Evolutionary conservation across 1,284 basidiomycete species (phyloP).

Genomic region (Heliocybe sulcata): DNA sequence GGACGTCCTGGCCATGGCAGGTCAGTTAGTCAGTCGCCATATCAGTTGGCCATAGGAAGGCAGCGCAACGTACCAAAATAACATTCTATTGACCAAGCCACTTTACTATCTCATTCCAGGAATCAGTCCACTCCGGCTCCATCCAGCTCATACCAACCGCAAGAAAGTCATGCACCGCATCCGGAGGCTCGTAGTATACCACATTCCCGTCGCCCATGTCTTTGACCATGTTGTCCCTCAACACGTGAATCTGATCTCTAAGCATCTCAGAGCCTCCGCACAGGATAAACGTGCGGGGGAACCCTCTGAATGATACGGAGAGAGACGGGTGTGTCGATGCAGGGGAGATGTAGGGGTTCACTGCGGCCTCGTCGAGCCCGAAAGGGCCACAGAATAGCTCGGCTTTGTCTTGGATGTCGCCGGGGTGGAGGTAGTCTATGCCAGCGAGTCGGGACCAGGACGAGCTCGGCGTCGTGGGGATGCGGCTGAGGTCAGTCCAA

Average conservation of each 20-base stretch:
- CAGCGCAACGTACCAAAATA: background rate
- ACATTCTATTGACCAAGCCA: constrained; percentile 27
- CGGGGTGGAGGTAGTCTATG: constrained; percentile 32
- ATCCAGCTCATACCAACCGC: constrained; percentile 37
- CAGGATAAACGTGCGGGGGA: constrained; percentile 48
- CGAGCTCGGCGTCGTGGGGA: constrained; percentile 23
- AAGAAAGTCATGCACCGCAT: constrained; percentile 50
- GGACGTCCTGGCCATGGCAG: too few species aligned
- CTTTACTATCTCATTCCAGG: constrained; percentile 34
- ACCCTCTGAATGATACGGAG: constrained; percentile 35
- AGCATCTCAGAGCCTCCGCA: constrained; percentile 46
- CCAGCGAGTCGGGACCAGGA: constrained; percentile 22
- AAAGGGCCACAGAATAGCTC: constrained; percentile 32
- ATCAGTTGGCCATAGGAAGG: background rate
- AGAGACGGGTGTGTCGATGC: constrained; percentile 30
- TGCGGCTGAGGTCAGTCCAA: constrained; percentile 43
- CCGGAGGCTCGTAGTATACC: constrained; percentile 39
- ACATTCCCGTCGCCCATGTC: constrained; percentile 19
- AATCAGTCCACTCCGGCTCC: constrained; percentile 48
- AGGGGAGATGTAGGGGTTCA: constrained; percentile 49
- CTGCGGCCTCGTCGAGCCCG: constrained; percentile 27
- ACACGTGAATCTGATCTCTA: constrained; percentile 34
- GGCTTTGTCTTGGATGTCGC: constrained; percentile 18
- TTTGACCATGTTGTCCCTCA: constrained; percentile 15
- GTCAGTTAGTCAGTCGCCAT: background rate